Evolutionary conservation across 108 stramenopile genomes (phyloP), one percentile per base, ranked within the genome.

Genomic region (Fistulifera pelliculosa): DNA sequence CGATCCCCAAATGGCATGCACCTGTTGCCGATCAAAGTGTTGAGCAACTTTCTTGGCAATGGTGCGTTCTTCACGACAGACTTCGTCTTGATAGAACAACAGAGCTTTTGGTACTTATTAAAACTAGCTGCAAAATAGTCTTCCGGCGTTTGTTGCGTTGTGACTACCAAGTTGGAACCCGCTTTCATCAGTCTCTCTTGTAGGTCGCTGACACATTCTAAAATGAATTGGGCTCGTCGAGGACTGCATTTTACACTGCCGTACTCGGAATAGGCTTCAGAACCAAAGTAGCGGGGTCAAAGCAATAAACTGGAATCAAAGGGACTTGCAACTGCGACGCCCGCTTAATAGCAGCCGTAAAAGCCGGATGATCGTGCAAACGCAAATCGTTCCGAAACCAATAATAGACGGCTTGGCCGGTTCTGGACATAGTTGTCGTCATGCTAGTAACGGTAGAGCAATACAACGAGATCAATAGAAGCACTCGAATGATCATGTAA

Each of bases 1-100:
- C 21, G 89, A 84, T 28, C 90, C 95, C 94, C 95, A 96, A 4
- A 90, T 80, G 3, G 75, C 60, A 39, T 85, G 76, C 17, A 79
- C 61, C 13, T 52, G 44, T 3, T 42, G 52, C 42, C 60, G 38
- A n/a, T 57, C 35, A 22, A 61, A 18, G 39, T 54, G 52, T 47
- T 42, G 63, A 49, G 55, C 48, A 4, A 85, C 75, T 1, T 75
- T 69, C 45, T 73, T 72, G 41, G 81, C 91, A 4, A 79, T 78
- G 0, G 50, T 54, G 25, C 57, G 38, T 60, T 93, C 91, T 50
- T 93, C 91, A 8, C 72, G 69, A 47, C 75, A 81, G 4, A 83
- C 84, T 60, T 87, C 86, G 23, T 84, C 82, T 42, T 86, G 85
- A 21, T 66, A 22, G n/a, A 55, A 60, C 14, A 31, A 58, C 4